These are phyloP conservation scores for Yamadazyma jaroonii DNA, from an alignment of 1,139 yeast genomes.

Conservation along the genomic window DNA sequence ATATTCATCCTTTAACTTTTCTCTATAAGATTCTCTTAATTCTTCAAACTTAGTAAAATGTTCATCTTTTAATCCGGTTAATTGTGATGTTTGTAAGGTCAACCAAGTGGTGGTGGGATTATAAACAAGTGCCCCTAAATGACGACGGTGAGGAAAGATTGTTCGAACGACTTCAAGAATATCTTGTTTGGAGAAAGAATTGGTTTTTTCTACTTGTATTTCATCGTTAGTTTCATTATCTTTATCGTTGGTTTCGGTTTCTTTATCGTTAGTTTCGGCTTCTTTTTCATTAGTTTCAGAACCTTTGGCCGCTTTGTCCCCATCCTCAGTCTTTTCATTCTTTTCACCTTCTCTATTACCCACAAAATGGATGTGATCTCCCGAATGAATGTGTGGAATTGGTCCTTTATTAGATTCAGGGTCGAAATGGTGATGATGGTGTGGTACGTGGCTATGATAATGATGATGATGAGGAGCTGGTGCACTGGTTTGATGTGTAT, in stretches of 20 bases:
- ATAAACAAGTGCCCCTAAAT: constrained; percentile 63
- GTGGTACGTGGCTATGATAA: constrained; percentile 15
- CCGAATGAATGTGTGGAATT: constrained; percentile 14
- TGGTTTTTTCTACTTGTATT: background rate
- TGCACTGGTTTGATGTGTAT: background rate
- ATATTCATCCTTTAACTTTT: constrained; percentile 21
- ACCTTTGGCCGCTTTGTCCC: too few relatives aligned
- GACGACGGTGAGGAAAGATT: constrained; percentile 46
- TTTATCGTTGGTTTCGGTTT: background rate
- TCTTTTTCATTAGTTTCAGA: too few relatives aligned
- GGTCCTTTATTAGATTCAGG: constrained; percentile 6
- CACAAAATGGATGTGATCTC: constrained; percentile 13
- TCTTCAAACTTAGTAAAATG: constrained; percentile 31
- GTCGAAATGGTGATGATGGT: constrained; percentile 20
- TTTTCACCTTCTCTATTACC: background rate
- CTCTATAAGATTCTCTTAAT: constrained; percentile 25
- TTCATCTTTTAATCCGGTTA: constrained; percentile 36
- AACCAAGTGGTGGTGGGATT: constrained; percentile 52
- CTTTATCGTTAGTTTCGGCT: background rate
- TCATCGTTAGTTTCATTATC: background rate
- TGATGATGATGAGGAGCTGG: constrained; percentile 14
- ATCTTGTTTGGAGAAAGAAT: constrained; percentile 25
- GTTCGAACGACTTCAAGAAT: constrained; percentile 44
- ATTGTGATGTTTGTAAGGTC: constrained; percentile 34
- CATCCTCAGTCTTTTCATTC: background rate